Base-by-base conservation (phyloP, 345 rosid species). In the Toxicodendron radicans region DNA sequence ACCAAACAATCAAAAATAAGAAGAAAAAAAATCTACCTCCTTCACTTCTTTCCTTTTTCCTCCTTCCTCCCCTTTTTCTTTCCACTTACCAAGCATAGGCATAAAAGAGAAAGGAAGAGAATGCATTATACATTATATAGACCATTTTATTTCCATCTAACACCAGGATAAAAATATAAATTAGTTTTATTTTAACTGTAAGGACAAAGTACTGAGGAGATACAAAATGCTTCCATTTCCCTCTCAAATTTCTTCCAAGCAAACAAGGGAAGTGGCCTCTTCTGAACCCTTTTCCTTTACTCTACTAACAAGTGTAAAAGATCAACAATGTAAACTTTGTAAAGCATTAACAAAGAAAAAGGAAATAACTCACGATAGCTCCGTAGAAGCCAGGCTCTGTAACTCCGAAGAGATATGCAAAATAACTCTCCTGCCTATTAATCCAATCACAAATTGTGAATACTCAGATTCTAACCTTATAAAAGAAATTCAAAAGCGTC, bases 341-440 rank as follows among this genome's bases (percentile, higher is more conserved):
- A 32, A 68, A 4, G 46, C 48, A 80, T 27, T 24, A 66, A 48
- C 32, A 51, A 1, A 58, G 48, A 56, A 61, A 74, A 3, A 16
- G 74, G 8, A n/a, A 60, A 7, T 38, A 63, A 83, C 98, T 91
- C 79, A 94, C 99, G 33, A 94, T 84, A 72, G 97, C 95, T 78
- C 95, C 97, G 71, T 82, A 90, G 79, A 91, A 91, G 59, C 89
- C 92, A 18, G 97, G 95, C 83, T 95, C 97, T 68, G n/a, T 79
- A 30, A 89, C 99, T 70, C 97, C 99, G 82, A 95, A 92, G 66
- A 92, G 80, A 81, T 95, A 92, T 30, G 99, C 94, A 78, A 95
- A 92, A 81, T 92, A 94, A 83, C 98, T 90, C 81, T 87, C 91
- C 82, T 92, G 94, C 85, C 97, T 94, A 70, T 52, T 74, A 57